Base-by-base conservation (phyloP, 306 rosid genomes). In the Cyamopsis tetragonoloba region DNA sequence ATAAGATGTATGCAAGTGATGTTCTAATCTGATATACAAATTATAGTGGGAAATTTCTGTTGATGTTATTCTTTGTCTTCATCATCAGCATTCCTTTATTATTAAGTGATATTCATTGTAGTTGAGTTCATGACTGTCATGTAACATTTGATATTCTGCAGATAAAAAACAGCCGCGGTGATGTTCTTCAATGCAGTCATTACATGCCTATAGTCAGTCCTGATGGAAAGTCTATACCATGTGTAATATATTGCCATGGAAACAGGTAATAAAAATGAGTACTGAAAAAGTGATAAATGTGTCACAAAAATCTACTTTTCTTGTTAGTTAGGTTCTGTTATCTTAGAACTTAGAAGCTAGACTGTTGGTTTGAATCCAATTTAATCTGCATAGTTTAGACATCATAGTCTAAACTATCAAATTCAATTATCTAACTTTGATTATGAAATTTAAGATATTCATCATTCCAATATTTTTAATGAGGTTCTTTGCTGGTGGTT, bases 181-280 rank as follows among this genome's bases (percentile, higher is more conserved):
- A 90, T 79, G 83, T 79, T 72, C 97, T 93, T 68, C 90, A 85
- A 57, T 90, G 99, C 71, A 90, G 90, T 76, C 99, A 93, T 83
- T 93, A 90, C 79, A 26, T 77, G 63, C 96, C 99, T 61, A 93
- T 93, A 66, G 95, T 87, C 59, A 82, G 86, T 79, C 96, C 95
- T 42, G 88, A 86, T 68, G 97, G 84, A 66, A 93, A 90, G 87
- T 86, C 97, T 74, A 77, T 93, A 59, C 99, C 99, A 10, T 93
- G 99, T 18, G 99, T 93, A 42, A 90, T 93, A 73, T 93, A 93
- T 71, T 90, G 97, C 77, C 99, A 93, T 63, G 99, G 99, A 70
- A 93, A 93, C 90, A 93, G 97, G 99, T 90, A 65, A 78, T 39
- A 18, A 8, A 51, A 58, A 24, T 10, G 23, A 22, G 13, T 19